Evolutionary conservation across 495 filamentous ascomycete genomes (phyloP).

Genomic region (Aspergillus heteromorphus): DNA sequence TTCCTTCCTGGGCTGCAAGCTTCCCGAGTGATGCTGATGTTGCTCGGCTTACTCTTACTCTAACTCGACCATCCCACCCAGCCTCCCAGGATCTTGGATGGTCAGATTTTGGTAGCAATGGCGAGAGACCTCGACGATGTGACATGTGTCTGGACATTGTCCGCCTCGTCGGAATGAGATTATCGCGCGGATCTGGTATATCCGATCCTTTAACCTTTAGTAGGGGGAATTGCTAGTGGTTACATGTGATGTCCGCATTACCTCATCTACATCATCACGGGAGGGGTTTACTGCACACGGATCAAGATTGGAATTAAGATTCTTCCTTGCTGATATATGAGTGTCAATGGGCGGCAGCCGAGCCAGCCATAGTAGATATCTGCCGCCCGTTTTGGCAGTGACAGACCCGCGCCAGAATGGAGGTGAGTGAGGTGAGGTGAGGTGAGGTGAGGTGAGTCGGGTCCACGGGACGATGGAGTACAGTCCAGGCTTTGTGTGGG

Average conservation of each 20-base stretch:
- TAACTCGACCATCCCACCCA: conserved; percentile 6
- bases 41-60: not conserved
- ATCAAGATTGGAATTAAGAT: not conserved
- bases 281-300: not conserved
- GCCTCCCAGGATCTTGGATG: conserved; percentile 7
- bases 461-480: not conserved
- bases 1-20: not conserved
- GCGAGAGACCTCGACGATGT: conserved; percentile 1
- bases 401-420: not conserved
- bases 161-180: not conserved
- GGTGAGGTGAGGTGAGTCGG: not conserved
- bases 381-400: not conserved
- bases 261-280: not conserved
- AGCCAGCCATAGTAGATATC: not conserved
- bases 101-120: conserved; percentile 4
- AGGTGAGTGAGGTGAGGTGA: not conserved
- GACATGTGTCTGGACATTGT: conserved; percentile 1
- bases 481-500: not conserved
- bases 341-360: not conserved
- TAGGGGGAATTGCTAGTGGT: too few relatives aligned
- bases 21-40: not conserved
- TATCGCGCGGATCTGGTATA: not conserved
- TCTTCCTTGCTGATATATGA: conserved; percentile 1
- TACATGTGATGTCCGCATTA: not conserved
- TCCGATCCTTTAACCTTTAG: not conserved